Percentiles rank a stretch among this genome's conserved stretches.
phyloP scores from a whole-genome alignment of 108 stramenopile genomes.

The Mayamaea pseudoterrestris region DNA sequence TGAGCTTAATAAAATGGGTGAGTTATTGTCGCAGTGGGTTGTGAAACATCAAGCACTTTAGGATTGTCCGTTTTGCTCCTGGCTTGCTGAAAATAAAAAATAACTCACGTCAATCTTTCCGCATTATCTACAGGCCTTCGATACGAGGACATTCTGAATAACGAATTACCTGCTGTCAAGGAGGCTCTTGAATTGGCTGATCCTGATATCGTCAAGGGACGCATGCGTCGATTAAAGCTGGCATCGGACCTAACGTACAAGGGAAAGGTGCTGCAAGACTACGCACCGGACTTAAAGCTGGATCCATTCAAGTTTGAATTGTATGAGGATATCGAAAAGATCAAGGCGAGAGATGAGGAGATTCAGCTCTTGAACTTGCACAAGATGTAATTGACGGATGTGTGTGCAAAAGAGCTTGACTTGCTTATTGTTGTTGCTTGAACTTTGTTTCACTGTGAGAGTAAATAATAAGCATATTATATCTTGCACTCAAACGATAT shows the following conservation, averaged over 20 bases:
- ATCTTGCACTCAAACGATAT: no score
- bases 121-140: conserved; percentile 44
- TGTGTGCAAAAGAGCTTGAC: no score
- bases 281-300: conserved; percentile 59
- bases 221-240: conserved; percentile 77
- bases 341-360: conserved; percentile 66
- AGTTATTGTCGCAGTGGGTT: conserved; percentile 11
- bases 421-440: no score
- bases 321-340: conserved; percentile 58
- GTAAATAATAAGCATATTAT: no score
- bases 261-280: conserved; percentile 71
- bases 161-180: conserved; percentile 52
- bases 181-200: conserved; percentile 77
- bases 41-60: no score
- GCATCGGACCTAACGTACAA: conserved; percentile 81
- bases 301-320: conserved; percentile 70
- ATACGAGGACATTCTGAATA: conserved; percentile 77
- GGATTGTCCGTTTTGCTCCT: conserved; percentile 2
- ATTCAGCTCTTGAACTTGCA: conserved; percentile 67
- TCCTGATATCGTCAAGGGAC: conserved; percentile 64
- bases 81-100: background rate
- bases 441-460: no score
- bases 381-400: conserved; percentile 55
- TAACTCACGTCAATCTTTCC: conserved; percentile 1
- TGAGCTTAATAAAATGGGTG: conserved; percentile 69